phyloP scores from a whole-genome alignment of 2,329 filamentous ascomycete genomes.

The Epichloe gansuensis region DNA sequence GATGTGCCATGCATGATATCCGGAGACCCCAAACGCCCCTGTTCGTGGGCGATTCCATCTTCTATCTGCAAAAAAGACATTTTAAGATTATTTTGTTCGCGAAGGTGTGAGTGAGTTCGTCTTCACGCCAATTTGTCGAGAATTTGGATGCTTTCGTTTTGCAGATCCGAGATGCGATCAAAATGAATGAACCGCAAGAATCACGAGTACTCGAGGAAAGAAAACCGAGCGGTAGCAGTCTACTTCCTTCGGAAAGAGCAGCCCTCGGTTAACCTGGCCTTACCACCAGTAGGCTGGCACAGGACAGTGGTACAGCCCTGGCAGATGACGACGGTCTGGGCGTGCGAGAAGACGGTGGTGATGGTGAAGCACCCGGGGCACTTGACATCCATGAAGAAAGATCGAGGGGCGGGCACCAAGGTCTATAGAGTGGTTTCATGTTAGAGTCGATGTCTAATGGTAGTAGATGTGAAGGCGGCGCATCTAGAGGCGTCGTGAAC shows the following conservation, averaged over 20 bases:
- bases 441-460: slow-evolving; percentile 4
- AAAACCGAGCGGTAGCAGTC: slow-evolving; percentile 38
- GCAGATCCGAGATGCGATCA: slow-evolving; percentile 45
- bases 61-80: slow-evolving; percentile 49
- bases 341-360: slow-evolving; percentile 99
- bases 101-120: slow-evolving; percentile 21
- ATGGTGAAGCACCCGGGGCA: slow-evolving; percentile 99
- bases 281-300: slow-evolving; percentile 98
- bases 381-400: slow-evolving; percentile 99
- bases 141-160: slow-evolving; percentile 39
- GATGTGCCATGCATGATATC: slow-evolving; percentile 65
- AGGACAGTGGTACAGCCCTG: slow-evolving; percentile 98
- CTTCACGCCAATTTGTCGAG: slow-evolving; percentile 37
- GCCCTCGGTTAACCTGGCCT: slow-evolving; percentile 97
- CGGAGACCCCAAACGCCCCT: slow-evolving; percentile 64
- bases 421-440: slow-evolving; percentile 37
- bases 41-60: slow-evolving; percentile 50
- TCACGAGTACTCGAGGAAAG: slow-evolving; percentile 36
- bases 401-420: slow-evolving; percentile 90
- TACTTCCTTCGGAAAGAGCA: slow-evolving; percentile 99
- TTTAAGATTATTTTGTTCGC: slow-evolving; percentile 1
- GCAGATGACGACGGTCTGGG: slow-evolving; percentile 99
- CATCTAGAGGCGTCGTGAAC: slow-evolving; percentile 5
- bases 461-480: neutral
- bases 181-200: slow-evolving; percentile 36